A percentile compares a stretch with the other conserved stretches of the same genome.
Conservation (phyloP, 2,329 filamentous ascomycete genomes). For the Colletotrichum karsti region DNA sequence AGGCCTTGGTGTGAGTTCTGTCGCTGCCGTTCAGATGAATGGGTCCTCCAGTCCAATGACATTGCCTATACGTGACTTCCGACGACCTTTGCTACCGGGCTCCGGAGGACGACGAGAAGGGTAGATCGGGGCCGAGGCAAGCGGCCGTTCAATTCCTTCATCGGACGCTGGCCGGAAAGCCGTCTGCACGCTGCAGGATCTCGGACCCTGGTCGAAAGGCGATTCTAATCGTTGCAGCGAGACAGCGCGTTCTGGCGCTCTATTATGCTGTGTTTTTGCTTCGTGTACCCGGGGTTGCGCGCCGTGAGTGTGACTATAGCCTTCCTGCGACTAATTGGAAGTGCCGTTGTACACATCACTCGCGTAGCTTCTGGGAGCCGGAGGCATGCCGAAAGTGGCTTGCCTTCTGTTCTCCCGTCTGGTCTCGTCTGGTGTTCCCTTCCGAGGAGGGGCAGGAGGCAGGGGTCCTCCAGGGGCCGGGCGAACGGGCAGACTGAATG, state of each 20-base stretch:
- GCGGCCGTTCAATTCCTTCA: slow-evolving; percentile 4
- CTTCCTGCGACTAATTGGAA: slow-evolving; percentile 27
- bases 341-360: slow-evolving; percentile 31
- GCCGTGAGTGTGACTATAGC: slow-evolving; percentile 1
- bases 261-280: neutral
- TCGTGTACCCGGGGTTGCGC: neutral
- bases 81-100: neutral
- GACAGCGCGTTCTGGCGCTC: neutral
- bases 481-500: slow-evolving; percentile 72
- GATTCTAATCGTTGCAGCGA: neutral
- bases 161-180: slow-evolving; percentile 5
- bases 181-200: slow-evolving; percentile 10
- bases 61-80: neutral
- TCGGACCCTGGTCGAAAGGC: slow-evolving; percentile 5
- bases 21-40: slow-evolving; percentile 10
- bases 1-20: neutral
- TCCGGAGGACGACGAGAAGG: neutral
- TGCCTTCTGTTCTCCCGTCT: slow-evolving; percentile 62
- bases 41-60: slow-evolving; percentile 21
- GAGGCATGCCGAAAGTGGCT: slow-evolving; percentile 59
- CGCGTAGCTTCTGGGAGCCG: slow-evolving; percentile 45
- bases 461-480: slow-evolving; percentile 67
- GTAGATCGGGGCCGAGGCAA: slow-evolving; percentile 18
- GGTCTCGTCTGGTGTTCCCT: slow-evolving; percentile 62
- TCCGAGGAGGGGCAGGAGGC: slow-evolving; percentile 67